Conservation (phyloP, 1,139 yeast genomes). For the Hansenula lynferdii region DNA sequence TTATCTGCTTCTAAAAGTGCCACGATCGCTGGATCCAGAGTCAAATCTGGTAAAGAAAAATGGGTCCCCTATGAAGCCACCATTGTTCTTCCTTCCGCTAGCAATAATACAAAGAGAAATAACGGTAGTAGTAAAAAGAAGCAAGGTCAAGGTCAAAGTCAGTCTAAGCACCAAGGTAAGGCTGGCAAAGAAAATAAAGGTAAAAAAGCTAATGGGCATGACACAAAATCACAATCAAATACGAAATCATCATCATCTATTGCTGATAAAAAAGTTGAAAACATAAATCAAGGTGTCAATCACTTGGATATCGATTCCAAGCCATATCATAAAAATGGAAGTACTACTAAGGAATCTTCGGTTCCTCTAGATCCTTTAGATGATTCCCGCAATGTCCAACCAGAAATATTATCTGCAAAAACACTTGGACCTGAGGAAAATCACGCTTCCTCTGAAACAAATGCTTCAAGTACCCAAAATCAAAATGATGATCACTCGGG, state of each 20-base stretch:
- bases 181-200: background rate
- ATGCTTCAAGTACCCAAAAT: background rate
- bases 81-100: conserved; percentile 15
- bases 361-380: background rate
- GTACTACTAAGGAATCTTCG: background rate
- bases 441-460: background rate
- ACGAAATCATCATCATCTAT: background rate
- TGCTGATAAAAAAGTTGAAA: background rate
- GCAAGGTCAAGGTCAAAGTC: conserved; percentile 3
- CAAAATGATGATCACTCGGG: background rate
- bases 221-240: too few relatives aligned
- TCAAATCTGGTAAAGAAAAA: conserved; percentile 23
- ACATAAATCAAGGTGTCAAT: background rate
- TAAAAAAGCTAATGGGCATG: background rate
- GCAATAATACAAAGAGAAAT: conserved; percentile 4
- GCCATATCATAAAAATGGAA: background rate
- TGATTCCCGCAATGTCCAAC: background rate
- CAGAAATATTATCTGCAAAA: background rate
- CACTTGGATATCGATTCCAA: background rate
- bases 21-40: conserved; percentile 4
- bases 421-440: background rate
- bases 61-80: conserved; percentile 28
- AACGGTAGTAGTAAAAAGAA: conserved; percentile 2
- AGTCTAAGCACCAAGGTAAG: background rate
- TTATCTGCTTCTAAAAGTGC: conserved; percentile 4